Percentiles rank a stretch among this genome's conserved stretches.
Evolutionary conservation across 768 basidiomycete genomes (phyloP).

Genomic region (Pleurotus giganteus): DNA sequence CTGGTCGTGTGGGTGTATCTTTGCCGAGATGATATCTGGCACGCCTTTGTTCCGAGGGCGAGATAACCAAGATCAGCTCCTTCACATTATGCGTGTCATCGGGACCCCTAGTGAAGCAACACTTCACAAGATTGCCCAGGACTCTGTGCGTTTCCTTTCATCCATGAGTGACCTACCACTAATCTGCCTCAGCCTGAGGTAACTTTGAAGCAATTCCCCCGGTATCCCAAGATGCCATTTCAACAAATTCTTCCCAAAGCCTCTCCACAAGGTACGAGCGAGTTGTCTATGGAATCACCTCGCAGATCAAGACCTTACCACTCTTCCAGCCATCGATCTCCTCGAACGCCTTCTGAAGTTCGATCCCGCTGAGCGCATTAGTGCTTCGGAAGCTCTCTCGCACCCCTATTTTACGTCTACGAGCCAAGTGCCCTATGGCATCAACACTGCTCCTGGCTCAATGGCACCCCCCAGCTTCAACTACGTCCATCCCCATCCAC

Average conservation of each 20-base stretch:
- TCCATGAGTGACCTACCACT: conserved; percentile 3
- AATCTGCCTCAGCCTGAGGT: conserved; percentile 68
- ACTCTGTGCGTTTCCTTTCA: conserved; percentile 64
- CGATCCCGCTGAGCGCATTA: conserved; percentile 88
- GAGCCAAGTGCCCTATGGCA: conserved; percentile 38
- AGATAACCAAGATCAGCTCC: conserved; percentile 96
- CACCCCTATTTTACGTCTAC: conserved; percentile 88
- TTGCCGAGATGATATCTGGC: conserved; percentile 99
- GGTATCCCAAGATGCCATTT: conserved; percentile 82
- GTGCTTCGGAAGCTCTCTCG: conserved; percentile 85
- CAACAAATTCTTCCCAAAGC: conserved; percentile 83
- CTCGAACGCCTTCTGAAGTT: conserved; percentile 95
- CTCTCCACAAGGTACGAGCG: conserved; percentile 65
- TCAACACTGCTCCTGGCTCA: conserved; percentile 46
- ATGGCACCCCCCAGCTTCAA: conserved; percentile 71
- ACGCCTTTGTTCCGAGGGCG: conserved; percentile 95
- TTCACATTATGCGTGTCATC: conserved; percentile 96
- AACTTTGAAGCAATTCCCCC: conserved; percentile 78
- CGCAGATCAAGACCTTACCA: conserved; percentile 9
- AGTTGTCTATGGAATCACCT: neutral
- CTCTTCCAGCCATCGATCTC: conserved; percentile 75
- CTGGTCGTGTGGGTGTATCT: conserved; percentile 99
- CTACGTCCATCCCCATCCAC: conserved; percentile 62
- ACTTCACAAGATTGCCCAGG: conserved; percentile 83
- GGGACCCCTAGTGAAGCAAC: conserved; percentile 92